Base-by-base conservation (phyloP, 2,329 filamentous ascomycete genomes). In the Penicillium sp. region DNA sequence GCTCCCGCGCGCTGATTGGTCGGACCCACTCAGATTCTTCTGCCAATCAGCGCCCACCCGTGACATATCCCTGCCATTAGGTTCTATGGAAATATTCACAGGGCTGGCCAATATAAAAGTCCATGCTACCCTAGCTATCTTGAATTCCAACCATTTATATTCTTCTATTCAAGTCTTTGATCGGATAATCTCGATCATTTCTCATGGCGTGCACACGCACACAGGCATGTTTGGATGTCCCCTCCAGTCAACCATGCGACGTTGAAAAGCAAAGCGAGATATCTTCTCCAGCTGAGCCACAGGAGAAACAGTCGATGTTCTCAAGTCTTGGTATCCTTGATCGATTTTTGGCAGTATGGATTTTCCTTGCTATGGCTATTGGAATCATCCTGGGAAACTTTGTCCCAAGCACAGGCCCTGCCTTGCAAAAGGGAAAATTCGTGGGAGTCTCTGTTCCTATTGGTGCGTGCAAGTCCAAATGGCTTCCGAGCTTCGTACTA, bases 301-400 rank as follows among this genome's bases (percentile, higher is more conserved):
- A 3, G 2, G 47, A 49, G 22, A 55, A 60, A 26, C n/a, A 38
- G 19, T 68, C 66, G 1, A 52, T 61, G 2, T 69, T 68, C 49
- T 78, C 77, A 38, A 69, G 75, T 1, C 75, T 85, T 0, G 77
- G 78, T 4, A 72, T 76, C 55, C 73, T 86, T 0, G 82, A 86
- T 59, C 77, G 81, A 2, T 81, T 80, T 57, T 76, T 87, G 0
- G 82, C 80, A 2, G 33, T 85, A 24, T 86, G 87, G 87, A 90
- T 91, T 52, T 73, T 91, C 24, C 76, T 91, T 0, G 85, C 86
- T 40, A 93, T 93, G 82, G 75, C 78, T 1, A 68, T 88, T 7
- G 87, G 87, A 3, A 83, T 93, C 38, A 70, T 90, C 1, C 69
- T 91, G 0, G 86, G 85, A 6, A 90, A 90, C 66, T 87, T 89